Evolutionary conservation across 495 filamentous ascomycete genomes (phyloP), one percentile per base, ranked within the genome.

Genomic region (Cairneyella variabilis): DNA sequence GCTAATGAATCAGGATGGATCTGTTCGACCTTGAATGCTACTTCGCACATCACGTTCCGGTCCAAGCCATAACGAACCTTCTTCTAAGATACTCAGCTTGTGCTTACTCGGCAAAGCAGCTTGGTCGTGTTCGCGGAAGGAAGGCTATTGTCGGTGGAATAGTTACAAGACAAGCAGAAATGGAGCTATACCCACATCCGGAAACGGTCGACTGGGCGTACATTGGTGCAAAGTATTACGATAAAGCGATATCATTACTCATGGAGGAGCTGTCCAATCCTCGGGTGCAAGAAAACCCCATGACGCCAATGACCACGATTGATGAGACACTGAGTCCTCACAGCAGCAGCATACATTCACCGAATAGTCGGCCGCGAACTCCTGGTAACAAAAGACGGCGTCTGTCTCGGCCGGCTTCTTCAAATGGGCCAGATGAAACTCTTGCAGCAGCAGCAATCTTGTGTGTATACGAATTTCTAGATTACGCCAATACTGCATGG

Each of bases 391-490:
- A 56, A 12, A 47, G 61, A 39, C 54, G 54, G 9, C 44, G 51
- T 3, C 14, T 61, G 8, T 61, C 57, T 4, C 48, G 54, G 30
- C 49, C 53, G 38, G 39, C 39, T 18, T 14, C 70, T 51, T 69
- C 73, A 1, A 59, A 32, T 27, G 74, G 76, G 52, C 79, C 77
- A 10, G 83, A 86, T 55, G 81, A 85, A 54, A 71, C 83, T 12
- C 66, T 84, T 14, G 80, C 80, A 11, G 81, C 83, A 23, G 80
- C 79, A 10, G 80, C 81, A 8, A 84, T 84, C 26, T 61, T 86
- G 22, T 84, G 79, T 48, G 80, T 80, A 3, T 84, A 84, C 64
- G 81, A 85, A 53, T 83, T 83, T 55, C 68, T 84, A 0, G 80
- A 83, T 66, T 77, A 78, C 18, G 78, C 78, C 0, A 76, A 76